These are phyloP conservation scores for Fusarium papillatum DNA, from an alignment of 2,329 filamentous ascomycete genomes.

Conservation along the genomic window DNA sequence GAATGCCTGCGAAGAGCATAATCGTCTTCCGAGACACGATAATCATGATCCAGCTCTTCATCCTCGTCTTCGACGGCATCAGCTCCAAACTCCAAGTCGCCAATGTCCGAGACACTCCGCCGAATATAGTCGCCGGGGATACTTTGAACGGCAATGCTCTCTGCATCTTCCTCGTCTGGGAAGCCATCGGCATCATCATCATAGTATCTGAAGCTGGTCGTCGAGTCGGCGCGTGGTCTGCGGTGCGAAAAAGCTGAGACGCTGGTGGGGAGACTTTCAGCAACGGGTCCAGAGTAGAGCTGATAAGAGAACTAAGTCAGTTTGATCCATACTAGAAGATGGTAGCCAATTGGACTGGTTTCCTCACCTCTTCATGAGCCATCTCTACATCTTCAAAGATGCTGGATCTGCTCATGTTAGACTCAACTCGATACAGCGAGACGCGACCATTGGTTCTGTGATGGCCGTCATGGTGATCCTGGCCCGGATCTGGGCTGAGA, in stretches of 20 bases:
- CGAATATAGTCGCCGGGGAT: slow-evolving; percentile 42
- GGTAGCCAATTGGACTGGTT: background rate
- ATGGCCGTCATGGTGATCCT: slow-evolving; percentile 32
- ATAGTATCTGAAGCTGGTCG: slow-evolving; percentile 91
- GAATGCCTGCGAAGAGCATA: slow-evolving; percentile 71
- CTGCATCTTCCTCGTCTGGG: slow-evolving; percentile 47
- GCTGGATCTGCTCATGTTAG: slow-evolving; percentile 81
- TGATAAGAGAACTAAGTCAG: slow-evolving; percentile 44
- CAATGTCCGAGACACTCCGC: slow-evolving; percentile 53
- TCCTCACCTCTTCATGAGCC: slow-evolving; percentile 89
- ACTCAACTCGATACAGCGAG: slow-evolving; percentile 73
- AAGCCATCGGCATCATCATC: slow-evolving; percentile 69
- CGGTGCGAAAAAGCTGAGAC: slow-evolving; percentile 93
- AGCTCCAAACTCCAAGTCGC: slow-evolving; percentile 55
- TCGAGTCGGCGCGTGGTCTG: slow-evolving; percentile 84
- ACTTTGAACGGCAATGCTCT: slow-evolving; percentile 45
- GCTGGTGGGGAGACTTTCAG: slow-evolving; percentile 96
- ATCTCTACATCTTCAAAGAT: slow-evolving; percentile 98
- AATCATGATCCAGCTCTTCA: slow-evolving; percentile 57
- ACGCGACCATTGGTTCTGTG: slow-evolving; percentile 38
- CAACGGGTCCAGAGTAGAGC: slow-evolving; percentile 92
- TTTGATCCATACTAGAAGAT: background rate
- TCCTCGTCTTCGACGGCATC: slow-evolving; percentile 57
- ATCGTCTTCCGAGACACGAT: slow-evolving; percentile 56
- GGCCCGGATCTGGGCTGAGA: slow-evolving; percentile 29